phyloP scores from a whole-genome alignment of 495 filamentous ascomycete species.

The Penicillium chermesinum region DNA sequence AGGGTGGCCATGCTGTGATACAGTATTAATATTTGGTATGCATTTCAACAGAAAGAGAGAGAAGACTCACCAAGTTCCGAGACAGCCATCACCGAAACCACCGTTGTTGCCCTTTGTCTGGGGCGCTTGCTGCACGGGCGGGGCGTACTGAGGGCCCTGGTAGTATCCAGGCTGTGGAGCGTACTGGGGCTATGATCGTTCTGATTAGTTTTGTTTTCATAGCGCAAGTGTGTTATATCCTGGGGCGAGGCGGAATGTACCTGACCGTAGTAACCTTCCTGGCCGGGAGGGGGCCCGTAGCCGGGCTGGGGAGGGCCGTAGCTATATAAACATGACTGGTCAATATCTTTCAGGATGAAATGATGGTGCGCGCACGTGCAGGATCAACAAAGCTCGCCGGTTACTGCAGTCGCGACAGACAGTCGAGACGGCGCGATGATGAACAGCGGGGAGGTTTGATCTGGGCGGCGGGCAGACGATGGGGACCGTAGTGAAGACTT shows the following conservation, averaged over 20 bases:
- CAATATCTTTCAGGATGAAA: too few relatives aligned
- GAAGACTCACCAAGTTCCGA: constrained; percentile 57
- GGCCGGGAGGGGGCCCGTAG: constrained; percentile 2
- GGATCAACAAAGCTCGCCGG: background rate
- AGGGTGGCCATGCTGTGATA: constrained; percentile 50
- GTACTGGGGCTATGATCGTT: background rate
- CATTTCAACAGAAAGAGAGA: too few relatives aligned
- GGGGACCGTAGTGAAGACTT: constrained; percentile 8
- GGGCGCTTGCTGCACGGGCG: constrained; percentile 19
- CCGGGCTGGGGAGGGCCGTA: background rate
- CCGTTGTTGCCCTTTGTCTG: background rate
- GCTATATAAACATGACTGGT: background rate
- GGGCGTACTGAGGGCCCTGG: constrained; percentile 16
- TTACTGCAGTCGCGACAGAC: background rate
- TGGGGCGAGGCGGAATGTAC: background rate
- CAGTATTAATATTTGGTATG: background rate
- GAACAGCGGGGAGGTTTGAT: background rate
- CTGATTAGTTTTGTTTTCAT: background rate
- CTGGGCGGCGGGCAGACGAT: background rate
- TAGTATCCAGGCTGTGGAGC: background rate
- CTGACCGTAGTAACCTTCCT: constrained; percentile 7
- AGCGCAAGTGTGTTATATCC: background rate
- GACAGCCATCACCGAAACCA: constrained; percentile 49
- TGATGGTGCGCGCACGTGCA: too few relatives aligned
- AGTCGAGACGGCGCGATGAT: too few relatives aligned